A percentile compares a stretch with the other conserved stretches of the same genome.
These are phyloP conservation scores for Stephania yunnanensis DNA, from an alignment of 164 flowering plant species.

Conservation along the genomic window DNA sequence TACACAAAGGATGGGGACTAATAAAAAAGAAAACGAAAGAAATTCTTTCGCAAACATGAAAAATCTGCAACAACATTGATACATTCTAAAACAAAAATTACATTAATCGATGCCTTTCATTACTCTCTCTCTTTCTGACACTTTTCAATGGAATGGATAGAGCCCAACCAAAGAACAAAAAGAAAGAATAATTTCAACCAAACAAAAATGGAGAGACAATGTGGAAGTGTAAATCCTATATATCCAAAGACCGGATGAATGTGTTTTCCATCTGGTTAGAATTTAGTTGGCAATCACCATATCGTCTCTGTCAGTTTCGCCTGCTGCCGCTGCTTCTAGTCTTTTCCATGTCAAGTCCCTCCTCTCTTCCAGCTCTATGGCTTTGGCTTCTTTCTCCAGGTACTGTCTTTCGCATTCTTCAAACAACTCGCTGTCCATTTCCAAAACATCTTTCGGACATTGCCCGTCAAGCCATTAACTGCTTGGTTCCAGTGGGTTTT, in stretches of 20 bases:
- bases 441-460: slow-evolving; percentile 36
- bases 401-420: slow-evolving; percentile 35
- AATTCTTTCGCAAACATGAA: slow-evolving; percentile 13
- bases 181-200: not conserved
- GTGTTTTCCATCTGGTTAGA: not conserved
- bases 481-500: slow-evolving; percentile 42
- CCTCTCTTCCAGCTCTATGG: slow-evolving; percentile 29
- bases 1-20: too few species aligned
- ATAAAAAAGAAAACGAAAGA: not conserved
- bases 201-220: slow-evolving; percentile 4
- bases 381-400: slow-evolving; percentile 27
- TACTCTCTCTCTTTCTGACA: not conserved
- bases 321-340: slow-evolving; percentile 31
- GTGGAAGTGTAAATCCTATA: not conserved
- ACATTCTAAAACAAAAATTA: slow-evolving; percentile 16
- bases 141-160: not conserved
- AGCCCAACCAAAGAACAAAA: not conserved
- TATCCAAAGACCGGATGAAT: slow-evolving; percentile 4
- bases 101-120: slow-evolving; percentile 6
- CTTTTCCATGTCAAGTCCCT: slow-evolving; percentile 39
- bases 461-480: slow-evolving; percentile 35
- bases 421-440: slow-evolving; percentile 41
- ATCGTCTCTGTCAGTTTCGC: slow-evolving; percentile 14
- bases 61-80: slow-evolving; percentile 14
- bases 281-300: slow-evolving; percentile 13